Conservation (phyloP, 805 yeast species). For the Candida dendrica region DNA sequence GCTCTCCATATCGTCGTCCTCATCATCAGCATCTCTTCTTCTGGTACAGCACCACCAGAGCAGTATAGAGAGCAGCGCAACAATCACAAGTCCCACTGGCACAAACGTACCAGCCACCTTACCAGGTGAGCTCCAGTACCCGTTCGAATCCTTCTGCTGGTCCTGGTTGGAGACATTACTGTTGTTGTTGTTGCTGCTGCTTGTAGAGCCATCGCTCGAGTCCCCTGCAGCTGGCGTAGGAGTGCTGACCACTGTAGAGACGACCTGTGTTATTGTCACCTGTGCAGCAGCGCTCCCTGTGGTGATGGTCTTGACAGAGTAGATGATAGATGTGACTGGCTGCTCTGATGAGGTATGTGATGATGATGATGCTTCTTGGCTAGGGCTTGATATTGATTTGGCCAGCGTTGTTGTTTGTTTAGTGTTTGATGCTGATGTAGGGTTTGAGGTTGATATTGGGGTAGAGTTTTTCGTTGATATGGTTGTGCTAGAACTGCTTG, state of each 20-base stretch:
- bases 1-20: conserved; percentile 11
- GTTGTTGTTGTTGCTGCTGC: conserved; percentile 7
- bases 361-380: too few relatives aligned
- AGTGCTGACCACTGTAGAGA: conserved; percentile 17
- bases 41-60: conserved; percentile 35
- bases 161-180: conserved; percentile 8
- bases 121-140: conserved; percentile 59
- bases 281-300: conserved; percentile 24
- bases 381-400: too few relatives aligned
- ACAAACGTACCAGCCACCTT: conserved; percentile 78
- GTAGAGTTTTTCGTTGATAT: conserved; percentile 8
- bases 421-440: too few relatives aligned
- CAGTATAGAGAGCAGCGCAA: conserved; percentile 37
- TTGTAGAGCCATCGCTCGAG: conserved; percentile 6
- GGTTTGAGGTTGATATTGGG: conserved; percentile 6
- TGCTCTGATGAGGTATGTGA: conserved; percentile 7
- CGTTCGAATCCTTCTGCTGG: conserved; percentile 12
- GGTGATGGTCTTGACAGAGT: conserved; percentile 27
- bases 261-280: conserved; percentile 18
- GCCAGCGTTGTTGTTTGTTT: too few relatives aligned
- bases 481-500: too few relatives aligned
- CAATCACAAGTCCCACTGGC: conserved; percentile 60
- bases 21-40: conserved; percentile 11
- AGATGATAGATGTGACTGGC: conserved; percentile 25
- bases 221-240: conserved; percentile 14